These are phyloP conservation scores for Fusarium incarnatum DNA, from an alignment of 2,329 filamentous ascomycete species.

Conservation along the genomic window DNA sequence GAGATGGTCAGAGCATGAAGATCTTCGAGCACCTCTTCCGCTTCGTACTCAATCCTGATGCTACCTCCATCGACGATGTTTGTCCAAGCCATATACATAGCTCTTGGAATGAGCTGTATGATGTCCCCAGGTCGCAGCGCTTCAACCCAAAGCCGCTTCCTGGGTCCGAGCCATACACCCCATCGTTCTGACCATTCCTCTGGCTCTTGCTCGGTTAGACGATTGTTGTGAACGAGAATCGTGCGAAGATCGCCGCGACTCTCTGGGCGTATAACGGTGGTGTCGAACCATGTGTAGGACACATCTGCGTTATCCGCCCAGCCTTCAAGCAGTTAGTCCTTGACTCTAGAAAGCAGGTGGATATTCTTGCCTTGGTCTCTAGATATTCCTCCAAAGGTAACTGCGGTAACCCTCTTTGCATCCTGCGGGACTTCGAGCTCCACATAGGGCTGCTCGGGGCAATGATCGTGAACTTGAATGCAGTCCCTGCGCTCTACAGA, in stretches of 20 bases:
- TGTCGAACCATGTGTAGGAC: conserved; percentile 37
- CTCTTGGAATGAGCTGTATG: conserved; percentile 30
- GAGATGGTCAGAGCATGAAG: background rate
- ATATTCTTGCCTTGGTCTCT: conserved; percentile 25
- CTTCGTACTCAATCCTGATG: conserved; percentile 33
- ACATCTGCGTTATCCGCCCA: conserved; percentile 30
- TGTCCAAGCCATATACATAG: conserved; percentile 35
- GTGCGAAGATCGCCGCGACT: conserved; percentile 31
- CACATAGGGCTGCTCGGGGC: conserved; percentile 26
- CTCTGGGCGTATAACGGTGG: conserved; percentile 24
- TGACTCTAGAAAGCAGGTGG: accelerated
- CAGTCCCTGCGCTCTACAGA: conserved; percentile 19
- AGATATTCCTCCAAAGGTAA: conserved; percentile 22
- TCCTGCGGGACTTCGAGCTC: conserved; percentile 29
- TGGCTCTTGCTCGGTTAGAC: conserved; percentile 10
- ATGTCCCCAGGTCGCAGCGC: conserved; percentile 23
- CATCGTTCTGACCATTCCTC: conserved; percentile 3
- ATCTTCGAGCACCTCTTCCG: accelerated
- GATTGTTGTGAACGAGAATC: conserved; percentile 20
- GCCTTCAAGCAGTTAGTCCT: background rate
- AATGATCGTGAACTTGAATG: conserved; percentile 32
- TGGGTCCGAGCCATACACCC: conserved; percentile 7
- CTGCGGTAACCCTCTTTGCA: conserved; percentile 13
- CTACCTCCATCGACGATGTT: conserved; percentile 28
- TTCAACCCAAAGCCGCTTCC: conserved; percentile 24